Evolutionary conservation across 192 early-diverging fungal species (phyloP).

Genomic region (Entophlyctis luteolus): DNA sequence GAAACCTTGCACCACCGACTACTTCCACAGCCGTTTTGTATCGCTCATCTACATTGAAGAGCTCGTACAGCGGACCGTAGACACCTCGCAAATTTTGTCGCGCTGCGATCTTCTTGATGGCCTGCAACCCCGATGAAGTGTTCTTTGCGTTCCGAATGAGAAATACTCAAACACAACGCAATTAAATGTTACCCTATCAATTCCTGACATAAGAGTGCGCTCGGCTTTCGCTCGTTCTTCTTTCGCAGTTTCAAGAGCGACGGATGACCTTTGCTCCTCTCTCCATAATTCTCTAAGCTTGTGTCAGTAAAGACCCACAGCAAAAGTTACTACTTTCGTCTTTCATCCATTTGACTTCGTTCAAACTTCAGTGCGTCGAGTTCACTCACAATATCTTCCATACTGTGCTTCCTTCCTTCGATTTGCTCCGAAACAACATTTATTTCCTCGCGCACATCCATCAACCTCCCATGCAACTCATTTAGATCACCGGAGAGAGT

Average conservation of each 20-base stretch:
- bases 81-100: slow-evolving; percentile 62
- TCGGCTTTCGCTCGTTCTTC: slow-evolving; percentile 75
- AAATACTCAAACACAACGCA: neutral
- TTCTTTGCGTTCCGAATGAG: slow-evolving; percentile 40
- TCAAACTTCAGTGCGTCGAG: slow-evolving; percentile 42
- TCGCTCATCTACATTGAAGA: slow-evolving; percentile 81
- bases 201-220: slow-evolving; percentile 63
- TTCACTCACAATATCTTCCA: slow-evolving; percentile 40
- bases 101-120: slow-evolving; percentile 66
- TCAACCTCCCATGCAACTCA: slow-evolving; percentile 15
- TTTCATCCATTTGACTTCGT: slow-evolving; percentile 59
- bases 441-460: slow-evolving; percentile 35
- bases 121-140: slow-evolving; percentile 73
- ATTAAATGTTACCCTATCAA: slow-evolving; percentile 61
- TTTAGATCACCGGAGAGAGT: slow-evolving; percentile 39
- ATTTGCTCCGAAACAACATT: slow-evolving; percentile 31
- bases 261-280: slow-evolving; percentile 72
- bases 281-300: slow-evolving; percentile 76
- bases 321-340: slow-evolving; percentile 54
- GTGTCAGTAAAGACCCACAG: neutral
- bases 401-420: slow-evolving; percentile 37
- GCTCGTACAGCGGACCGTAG: slow-evolving; percentile 87
- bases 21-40: slow-evolving; percentile 86
- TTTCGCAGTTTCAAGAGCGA: slow-evolving; percentile 60
- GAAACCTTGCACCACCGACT: slow-evolving; percentile 70